A percentile compares a stretch with the other conserved stretches of the same genome.
Conservation (phyloP, 75 land plant genomes). For the Isoetes taiwanensis region DNA sequence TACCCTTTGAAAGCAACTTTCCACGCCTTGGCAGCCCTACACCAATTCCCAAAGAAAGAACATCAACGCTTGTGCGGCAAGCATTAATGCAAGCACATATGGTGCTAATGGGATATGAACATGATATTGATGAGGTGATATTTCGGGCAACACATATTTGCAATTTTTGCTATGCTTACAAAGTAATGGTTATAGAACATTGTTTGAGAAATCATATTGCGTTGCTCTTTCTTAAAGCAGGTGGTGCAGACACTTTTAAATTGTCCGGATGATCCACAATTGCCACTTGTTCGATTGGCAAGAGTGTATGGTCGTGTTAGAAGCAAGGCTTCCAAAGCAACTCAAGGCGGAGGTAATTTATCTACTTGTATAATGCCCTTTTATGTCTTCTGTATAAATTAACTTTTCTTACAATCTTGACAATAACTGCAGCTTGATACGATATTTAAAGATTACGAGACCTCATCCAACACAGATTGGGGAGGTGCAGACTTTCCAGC, state of each 20-base stretch:
- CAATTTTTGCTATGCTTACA: no score
- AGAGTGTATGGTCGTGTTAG: constrained; percentile 81
- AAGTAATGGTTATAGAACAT: no score
- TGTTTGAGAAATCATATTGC: background rate
- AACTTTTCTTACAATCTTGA: background rate
- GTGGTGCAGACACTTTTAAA: constrained; percentile 77
- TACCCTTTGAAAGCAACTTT: constrained; percentile 73
- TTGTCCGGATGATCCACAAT: constrained; percentile 89
- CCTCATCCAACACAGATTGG: constrained; percentile 22
- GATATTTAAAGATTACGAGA: constrained; percentile 61
- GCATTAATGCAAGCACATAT: constrained; percentile 66
- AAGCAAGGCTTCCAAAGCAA: constrained; percentile 80
- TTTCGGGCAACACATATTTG: no score
- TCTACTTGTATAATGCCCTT: background rate
- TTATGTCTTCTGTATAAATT: background rate
- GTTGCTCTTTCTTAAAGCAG: constrained; percentile 21
- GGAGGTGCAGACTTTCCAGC: constrained; percentile 83
- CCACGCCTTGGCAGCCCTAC: constrained; percentile 81
- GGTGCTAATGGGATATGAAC: constrained; percentile 95
- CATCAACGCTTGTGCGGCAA: constrained; percentile 91
- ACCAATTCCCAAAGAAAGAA: constrained; percentile 85
- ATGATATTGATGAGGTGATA: constrained; percentile 71
- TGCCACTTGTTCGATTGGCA: constrained; percentile 98
- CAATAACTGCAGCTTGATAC: constrained; percentile 59
- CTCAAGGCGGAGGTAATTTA: constrained; percentile 29